Percentiles rank a stretch among this genome's conserved stretches.
Conservation (phyloP, 2,329 filamentous ascomycete species). For the Colletotrichum sojae region DNA sequence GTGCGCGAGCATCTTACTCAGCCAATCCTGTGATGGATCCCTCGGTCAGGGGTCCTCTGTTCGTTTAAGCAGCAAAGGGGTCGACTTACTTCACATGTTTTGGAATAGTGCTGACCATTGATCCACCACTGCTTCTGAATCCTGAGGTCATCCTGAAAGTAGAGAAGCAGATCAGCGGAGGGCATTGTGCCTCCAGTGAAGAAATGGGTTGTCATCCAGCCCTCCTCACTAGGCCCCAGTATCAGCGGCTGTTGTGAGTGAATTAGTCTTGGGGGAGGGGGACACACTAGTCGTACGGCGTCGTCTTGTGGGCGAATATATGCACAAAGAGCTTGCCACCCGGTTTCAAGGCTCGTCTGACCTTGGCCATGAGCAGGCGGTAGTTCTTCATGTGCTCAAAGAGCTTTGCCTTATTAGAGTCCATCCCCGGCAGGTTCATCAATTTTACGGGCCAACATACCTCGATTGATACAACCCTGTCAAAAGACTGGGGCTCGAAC, state of each 20-base stretch:
- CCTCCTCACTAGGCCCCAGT: conserved; percentile 62
- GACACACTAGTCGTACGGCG: conserved; percentile 74
- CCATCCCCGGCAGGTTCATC: neutral
- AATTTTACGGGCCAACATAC: conserved; percentile 41
- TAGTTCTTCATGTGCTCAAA: conserved; percentile 87
- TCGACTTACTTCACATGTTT: conserved; percentile 73
- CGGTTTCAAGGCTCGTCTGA: conserved; percentile 70
- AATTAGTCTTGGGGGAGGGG: too few relatives aligned
- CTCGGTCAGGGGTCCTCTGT: conserved; percentile 7
- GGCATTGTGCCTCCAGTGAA: conserved; percentile 83
- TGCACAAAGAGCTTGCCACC: conserved; percentile 79
- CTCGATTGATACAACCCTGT: conserved; percentile 77
- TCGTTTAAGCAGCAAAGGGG: conserved; percentile 13
- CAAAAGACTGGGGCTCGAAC: conserved; percentile 70
- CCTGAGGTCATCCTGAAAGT: conserved; percentile 74
- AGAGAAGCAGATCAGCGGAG: conserved; percentile 75
- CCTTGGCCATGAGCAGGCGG: conserved; percentile 75
- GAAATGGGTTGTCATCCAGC: conserved; percentile 83
- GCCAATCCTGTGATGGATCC: conserved; percentile 65
- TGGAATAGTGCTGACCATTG: conserved; percentile 76
- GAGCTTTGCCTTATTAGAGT: conserved; percentile 58
- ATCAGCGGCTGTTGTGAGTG: conserved; percentile 1
- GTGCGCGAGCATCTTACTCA: conserved; percentile 70
- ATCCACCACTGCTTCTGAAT: conserved; percentile 80
- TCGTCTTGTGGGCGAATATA: conserved; percentile 75